phyloP scores from a whole-genome alignment of 805 yeast genomes.

The Candida vaughaniae region DNA sequence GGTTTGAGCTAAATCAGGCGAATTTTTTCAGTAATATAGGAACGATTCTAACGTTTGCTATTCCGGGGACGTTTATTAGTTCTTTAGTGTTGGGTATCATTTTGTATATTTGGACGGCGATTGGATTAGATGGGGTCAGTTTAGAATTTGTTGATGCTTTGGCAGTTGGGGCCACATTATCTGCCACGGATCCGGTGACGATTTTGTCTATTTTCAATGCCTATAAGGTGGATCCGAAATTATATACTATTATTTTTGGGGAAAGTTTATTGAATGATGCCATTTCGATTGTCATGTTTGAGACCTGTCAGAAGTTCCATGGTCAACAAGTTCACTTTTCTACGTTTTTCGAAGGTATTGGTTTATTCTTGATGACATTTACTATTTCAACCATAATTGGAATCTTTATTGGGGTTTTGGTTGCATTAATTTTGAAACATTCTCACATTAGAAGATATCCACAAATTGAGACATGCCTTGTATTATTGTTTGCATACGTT shows the following conservation, averaged over 20 bases:
- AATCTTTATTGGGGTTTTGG: constrained; percentile 78
- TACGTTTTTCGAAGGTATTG: constrained; percentile 89
- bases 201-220: constrained; percentile 94
- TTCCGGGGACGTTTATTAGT: constrained; percentile 93
- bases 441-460: constrained; percentile 92
- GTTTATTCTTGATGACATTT: constrained; percentile 89
- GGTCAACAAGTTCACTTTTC: constrained; percentile 73
- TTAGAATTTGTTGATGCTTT: constrained; percentile 96
- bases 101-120: constrained; percentile 81
- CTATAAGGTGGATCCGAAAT: constrained; percentile 95
- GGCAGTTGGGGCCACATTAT: constrained; percentile 95
- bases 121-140: constrained; percentile 85
- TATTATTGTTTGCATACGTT: constrained; percentile 87
- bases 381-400: constrained; percentile 91
- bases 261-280: constrained; percentile 96
- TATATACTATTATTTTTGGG: constrained; percentile 95
- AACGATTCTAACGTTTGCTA: constrained; percentile 88
- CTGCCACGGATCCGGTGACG: constrained; percentile 98
- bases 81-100: constrained; percentile 89
- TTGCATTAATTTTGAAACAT: constrained; percentile 87
- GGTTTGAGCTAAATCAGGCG: constrained; percentile 94
- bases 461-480: constrained; percentile 94
- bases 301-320: constrained; percentile 94
- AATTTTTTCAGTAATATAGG: constrained; percentile 92
- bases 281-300: constrained; percentile 97